phyloP scores from a whole-genome alignment of 2,329 filamentous ascomycete genomes.

The Berkeleyomyces rouxiae region DNA sequence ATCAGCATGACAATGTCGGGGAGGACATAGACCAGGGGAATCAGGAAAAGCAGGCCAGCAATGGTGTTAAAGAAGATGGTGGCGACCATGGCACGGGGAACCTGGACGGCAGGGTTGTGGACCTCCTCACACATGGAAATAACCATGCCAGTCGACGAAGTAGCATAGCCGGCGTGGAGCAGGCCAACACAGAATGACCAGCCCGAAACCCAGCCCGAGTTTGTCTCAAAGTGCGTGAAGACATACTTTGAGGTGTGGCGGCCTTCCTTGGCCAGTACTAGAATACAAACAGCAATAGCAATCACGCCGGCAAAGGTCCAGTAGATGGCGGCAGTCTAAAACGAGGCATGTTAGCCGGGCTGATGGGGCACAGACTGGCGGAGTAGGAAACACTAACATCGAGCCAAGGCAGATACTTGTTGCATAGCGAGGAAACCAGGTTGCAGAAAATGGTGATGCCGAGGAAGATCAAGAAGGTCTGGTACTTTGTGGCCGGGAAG shows the following conservation, averaged over 20 bases:
- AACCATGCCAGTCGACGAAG: slow-evolving; percentile 65
- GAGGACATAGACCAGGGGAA: slow-evolving; percentile 53
- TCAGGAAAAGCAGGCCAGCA: slow-evolving; percentile 49
- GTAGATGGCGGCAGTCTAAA: slow-evolving; percentile 52
- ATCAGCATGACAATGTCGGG: slow-evolving; percentile 42
- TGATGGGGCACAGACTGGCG: neutral
- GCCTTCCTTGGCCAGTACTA: slow-evolving; percentile 52
- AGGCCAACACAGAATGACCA: slow-evolving; percentile 62
- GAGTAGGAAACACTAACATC: slow-evolving; percentile 38
- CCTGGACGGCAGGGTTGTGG: slow-evolving; percentile 45
- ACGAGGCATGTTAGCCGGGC: neutral
- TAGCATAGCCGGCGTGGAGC: slow-evolving; percentile 55
- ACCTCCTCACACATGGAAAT: slow-evolving; percentile 67
- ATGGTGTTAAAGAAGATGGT: slow-evolving; percentile 51
- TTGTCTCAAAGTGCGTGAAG: slow-evolving; percentile 50
- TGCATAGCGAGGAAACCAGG: slow-evolving; percentile 48
- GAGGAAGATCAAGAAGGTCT: slow-evolving; percentile 56
- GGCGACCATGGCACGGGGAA: slow-evolving; percentile 55
- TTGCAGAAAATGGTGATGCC: slow-evolving; percentile 49
- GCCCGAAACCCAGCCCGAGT: slow-evolving; percentile 52
- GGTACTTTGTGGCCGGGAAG: slow-evolving; percentile 38
- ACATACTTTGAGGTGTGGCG: slow-evolving; percentile 45
- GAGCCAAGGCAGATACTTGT: slow-evolving; percentile 47
- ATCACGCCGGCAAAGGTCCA: slow-evolving; percentile 59
- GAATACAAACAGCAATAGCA: slow-evolving; percentile 43